Base-by-base conservation (phyloP, 2,329 filamentous ascomycete species). In the Ascochyta clinopodiicola region DNA sequence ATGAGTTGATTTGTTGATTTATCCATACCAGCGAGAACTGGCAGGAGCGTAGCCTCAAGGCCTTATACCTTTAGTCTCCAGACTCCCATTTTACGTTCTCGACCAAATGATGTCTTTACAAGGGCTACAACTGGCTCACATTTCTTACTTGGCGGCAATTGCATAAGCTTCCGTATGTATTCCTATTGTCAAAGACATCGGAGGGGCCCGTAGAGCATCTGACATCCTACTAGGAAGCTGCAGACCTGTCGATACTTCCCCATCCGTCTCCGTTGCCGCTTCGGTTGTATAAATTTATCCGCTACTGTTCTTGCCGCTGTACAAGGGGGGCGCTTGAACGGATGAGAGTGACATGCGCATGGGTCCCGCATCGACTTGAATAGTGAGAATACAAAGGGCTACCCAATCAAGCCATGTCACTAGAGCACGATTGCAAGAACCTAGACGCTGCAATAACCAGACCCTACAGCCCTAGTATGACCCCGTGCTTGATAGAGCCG, bases 41-140 rank as follows among this genome's bases (percentile, higher is more conserved):
- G 31, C 25, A 32, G 37, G 2, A 19, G 37, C 21, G 19, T 22
- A 19, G 8, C 31, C 21, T 8, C 29, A 13, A 21, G 6, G 22
- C 13, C 15, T 5, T 15, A 35, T 17, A 35, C 32, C 9, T 19
- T 6, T 24, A 24, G 6, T 24, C 22, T 6, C 22, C 4, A 31
- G 25, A 2, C 7, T 29, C 7, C 7, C 25, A 8, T 29, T 29
- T 6, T 8, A 29, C 9, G 2, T 8, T 8, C 25, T 29, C 9
- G 25, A 29, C 9, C 9, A 29, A 21, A 22, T 19, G 15, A 17
- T 21, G 24, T 6, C 24, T 32, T 25, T 25, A 5, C 17, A 39
- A 45, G 10, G 35, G 15, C 21, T 22, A 27, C 17, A n/a, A 12
- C 45, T 51, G 35, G 49, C 42, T 45, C 49, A 35, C 42, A 22